Conservation (phyloP, 116 monocot species). For the Posidonia oceanica region DNA sequence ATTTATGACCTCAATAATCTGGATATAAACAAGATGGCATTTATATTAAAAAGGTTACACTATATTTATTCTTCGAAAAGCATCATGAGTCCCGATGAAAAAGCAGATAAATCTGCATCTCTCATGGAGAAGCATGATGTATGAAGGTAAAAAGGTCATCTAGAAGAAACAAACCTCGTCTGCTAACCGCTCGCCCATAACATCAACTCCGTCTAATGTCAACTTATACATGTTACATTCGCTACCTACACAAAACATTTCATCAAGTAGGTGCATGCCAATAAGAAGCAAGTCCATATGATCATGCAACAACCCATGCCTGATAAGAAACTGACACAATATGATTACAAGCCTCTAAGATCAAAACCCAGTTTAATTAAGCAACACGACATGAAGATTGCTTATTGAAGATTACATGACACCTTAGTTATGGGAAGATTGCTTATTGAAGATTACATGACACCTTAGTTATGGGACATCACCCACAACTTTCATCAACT, state of each 20-base stretch:
- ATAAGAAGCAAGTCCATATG: neutral
- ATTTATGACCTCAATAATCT: conserved; percentile 57
- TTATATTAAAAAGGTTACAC: neutral
- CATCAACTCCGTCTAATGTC: conserved; percentile 90
- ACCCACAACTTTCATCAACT: too few species aligned
- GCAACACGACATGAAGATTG: too few species aligned
- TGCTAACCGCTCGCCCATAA: conserved; percentile 92
- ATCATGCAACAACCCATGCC: neutral
- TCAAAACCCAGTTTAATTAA: too few species aligned
- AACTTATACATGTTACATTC: conserved; percentile 62
- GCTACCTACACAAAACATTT: conserved; percentile 48
- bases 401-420: too few species aligned
- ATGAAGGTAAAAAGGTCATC: neutral
- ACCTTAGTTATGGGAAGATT: too few species aligned
- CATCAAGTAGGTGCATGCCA: conserved; percentile 5
- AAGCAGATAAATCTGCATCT: neutral
- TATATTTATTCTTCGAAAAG: neutral
- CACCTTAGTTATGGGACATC: too few species aligned
- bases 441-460: too few species aligned
- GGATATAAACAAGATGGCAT: conserved; percentile 6
- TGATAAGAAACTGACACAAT: neutral
- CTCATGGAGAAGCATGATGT: neutral
- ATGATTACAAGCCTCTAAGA: neutral
- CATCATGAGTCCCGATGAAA: neutral
- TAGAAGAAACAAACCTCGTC: conserved; percentile 55